Evolutionary conservation across 495 filamentous ascomycete genomes (phyloP).

Genomic region (Poronia punctata): DNA sequence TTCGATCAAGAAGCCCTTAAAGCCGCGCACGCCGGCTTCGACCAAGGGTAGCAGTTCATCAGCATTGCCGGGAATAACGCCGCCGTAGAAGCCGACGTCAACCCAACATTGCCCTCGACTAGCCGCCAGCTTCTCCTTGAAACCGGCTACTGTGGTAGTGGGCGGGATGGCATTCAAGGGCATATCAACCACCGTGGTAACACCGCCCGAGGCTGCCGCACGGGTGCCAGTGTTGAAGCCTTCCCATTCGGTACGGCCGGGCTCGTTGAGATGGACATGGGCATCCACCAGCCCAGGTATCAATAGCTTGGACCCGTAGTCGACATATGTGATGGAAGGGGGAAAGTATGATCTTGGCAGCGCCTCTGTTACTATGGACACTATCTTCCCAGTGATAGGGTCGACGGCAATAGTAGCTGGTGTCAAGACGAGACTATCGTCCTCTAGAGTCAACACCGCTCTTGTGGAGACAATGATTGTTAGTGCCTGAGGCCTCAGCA

Average conservation of each 20-base stretch:
- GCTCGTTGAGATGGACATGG: slow-evolving; percentile 97
- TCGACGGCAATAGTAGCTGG: slow-evolving; percentile 75
- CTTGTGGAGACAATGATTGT: slow-evolving; percentile 75
- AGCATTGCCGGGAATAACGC: slow-evolving; percentile 86
- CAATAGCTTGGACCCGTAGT: slow-evolving; percentile 81
- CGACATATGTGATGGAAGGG: slow-evolving; percentile 60
- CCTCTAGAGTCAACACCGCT: slow-evolving; percentile 67
- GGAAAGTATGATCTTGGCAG: slow-evolving; percentile 69
- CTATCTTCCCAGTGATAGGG: slow-evolving; percentile 73
- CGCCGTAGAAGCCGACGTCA: slow-evolving; percentile 96
- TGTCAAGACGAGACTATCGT: slow-evolving; percentile 43
- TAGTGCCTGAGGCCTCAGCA: slow-evolving; percentile 19
- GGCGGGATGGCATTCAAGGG: slow-evolving; percentile 95
- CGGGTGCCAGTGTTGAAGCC: slow-evolving; percentile 91
- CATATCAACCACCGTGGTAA: slow-evolving; percentile 99
- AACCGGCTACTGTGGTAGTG: slow-evolving; percentile 77
- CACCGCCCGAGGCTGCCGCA: slow-evolving; percentile 91
- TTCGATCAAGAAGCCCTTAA: slow-evolving; percentile 97
- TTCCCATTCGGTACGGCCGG: slow-evolving; percentile 96
- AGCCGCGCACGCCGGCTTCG: slow-evolving; percentile 79
- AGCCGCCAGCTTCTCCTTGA: slow-evolving; percentile 79
- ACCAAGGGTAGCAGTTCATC: slow-evolving; percentile 74
- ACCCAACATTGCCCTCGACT: slow-evolving; percentile 93
- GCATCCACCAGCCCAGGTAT: slow-evolving; percentile 93
- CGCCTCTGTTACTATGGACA: slow-evolving; percentile 64